Evolutionary conservation across 2,329 filamentous ascomycete species (phyloP), one percentile per base, ranked within the genome.

Genomic region (Hymenoscyphus scutula): DNA sequence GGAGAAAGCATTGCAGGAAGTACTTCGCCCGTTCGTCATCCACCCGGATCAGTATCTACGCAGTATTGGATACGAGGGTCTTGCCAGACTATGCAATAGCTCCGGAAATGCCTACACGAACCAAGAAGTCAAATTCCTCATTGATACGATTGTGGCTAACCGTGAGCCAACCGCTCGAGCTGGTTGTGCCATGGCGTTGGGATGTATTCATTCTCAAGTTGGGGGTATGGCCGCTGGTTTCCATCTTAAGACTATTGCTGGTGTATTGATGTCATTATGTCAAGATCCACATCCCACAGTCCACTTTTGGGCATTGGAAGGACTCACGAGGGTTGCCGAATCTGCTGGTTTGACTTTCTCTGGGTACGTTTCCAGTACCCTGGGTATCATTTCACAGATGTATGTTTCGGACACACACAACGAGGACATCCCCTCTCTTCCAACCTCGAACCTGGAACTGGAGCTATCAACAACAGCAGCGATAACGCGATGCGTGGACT

Each of bases 181-280:
- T 53, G 95, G 95, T 11, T 99, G 94, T 76, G 95, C 96, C 17
- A 91, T 96, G 80, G 92, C 95, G 13, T 79, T 99, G 32, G 95
- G 95, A 8, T 90, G 89, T 62, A 98, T 99, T 58, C 93, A 99
- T 77, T 90, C 92, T 19, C 92, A 97, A 74, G 90, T 99, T 37
- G 96, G 95, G 62, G 94, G 95, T 62, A 98, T 99, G 93, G 95
- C 95, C 59, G 95, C 95, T 60, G 92, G 93, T 3, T 92, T 95
- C 70, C 95, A 99, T 74, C 82, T 99, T 58, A 98, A 98, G 79
- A 97, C 92, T 1, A 97, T 99, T 57, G 84, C 97, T n/a, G 90
- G 94, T 19, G 96, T 99, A 45, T 80, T 99, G n/a, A 96, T 98
- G 90, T 98, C 95, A 7, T 82, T 99, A 10, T 94, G 92, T 75